These are phyloP conservation scores for Rhizophora mangle DNA, from an alignment of 345 rosid genomes.

Conservation along the genomic window DNA sequence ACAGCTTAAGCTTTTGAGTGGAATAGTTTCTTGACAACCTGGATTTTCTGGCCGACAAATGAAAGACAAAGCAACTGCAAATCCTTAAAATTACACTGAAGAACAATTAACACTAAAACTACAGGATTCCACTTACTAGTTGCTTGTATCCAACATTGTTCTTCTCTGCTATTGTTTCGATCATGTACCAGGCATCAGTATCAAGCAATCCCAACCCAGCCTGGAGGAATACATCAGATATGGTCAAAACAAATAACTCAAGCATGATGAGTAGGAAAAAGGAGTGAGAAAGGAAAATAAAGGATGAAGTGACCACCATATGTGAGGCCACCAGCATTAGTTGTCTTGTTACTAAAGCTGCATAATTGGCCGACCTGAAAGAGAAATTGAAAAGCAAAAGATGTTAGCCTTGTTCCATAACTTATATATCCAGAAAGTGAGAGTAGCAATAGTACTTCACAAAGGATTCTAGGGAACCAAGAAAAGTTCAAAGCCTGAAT, in stretches of 20 bases:
- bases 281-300: constrained; percentile 12
- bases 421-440: not conserved
- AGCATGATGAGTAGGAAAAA: constrained; percentile 4
- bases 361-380: constrained; percentile 76
- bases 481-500: too few relatives aligned
- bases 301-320: constrained; percentile 53
- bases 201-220: constrained; percentile 96
- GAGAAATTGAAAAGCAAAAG: constrained; percentile 6
- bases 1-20: too few relatives aligned
- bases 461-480: too few relatives aligned
- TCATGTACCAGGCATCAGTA: constrained; percentile 86
- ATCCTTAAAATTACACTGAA: constrained; percentile 5
- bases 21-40: not conserved
- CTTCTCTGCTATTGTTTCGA: constrained; percentile 89
- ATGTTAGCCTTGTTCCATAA: not conserved
- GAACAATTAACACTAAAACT: constrained; percentile 1
- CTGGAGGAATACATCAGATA: constrained; percentile 36
- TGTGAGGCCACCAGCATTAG: constrained; percentile 83
- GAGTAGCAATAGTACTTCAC: not conserved
- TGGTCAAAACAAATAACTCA: not conserved
- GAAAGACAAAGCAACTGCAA: constrained; percentile 1
- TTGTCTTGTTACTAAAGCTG: constrained; percentile 75
- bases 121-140: constrained; percentile 50
- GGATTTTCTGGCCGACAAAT: not conserved
- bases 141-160: constrained; percentile 82